A percentile compares a stretch with the other conserved stretches of the same genome.
Evolutionary conservation across 257 asterid species (phyloP).

Genomic region (Solanum commersonii): DNA sequence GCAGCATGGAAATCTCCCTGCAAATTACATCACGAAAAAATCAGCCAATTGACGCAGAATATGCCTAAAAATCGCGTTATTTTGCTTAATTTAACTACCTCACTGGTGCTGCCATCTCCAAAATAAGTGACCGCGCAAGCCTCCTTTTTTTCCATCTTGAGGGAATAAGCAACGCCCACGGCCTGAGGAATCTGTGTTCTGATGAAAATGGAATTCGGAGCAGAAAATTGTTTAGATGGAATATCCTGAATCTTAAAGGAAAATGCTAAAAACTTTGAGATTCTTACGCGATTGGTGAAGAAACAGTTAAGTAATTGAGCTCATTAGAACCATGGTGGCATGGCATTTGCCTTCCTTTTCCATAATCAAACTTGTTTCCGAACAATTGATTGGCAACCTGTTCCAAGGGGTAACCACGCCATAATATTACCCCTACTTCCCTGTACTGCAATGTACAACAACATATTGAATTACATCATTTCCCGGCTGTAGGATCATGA

Average conservation of each 20-base stretch:
- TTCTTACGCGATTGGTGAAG: slow-evolving; percentile 84
- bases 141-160: slow-evolving; percentile 73
- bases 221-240: background rate
- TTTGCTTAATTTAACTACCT: slow-evolving; percentile 30
- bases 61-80: background rate
- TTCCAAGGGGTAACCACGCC: slow-evolving; percentile 86
- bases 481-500: background rate
- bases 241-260: background rate
- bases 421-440: slow-evolving; percentile 77
- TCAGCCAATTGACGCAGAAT: background rate
- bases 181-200: slow-evolving; percentile 99
- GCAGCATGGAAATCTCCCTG: slow-evolving; percentile 98
- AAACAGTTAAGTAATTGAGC: slow-evolving; percentile 57
- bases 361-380: slow-evolving; percentile 55
- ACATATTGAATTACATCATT: background rate
- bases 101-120: slow-evolving; percentile 89
- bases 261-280: background rate
- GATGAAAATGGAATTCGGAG: background rate
- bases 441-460: slow-evolving; percentile 41
- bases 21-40: background rate
- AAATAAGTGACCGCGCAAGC: slow-evolving; percentile 68
- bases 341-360: slow-evolving; percentile 99
- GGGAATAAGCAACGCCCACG: slow-evolving; percentile 86
- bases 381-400: slow-evolving; percentile 72
- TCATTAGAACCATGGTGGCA: slow-evolving; percentile 72